A percentile compares a stretch with the other conserved stretches of the same genome.
phyloP scores from a whole-genome alignment of 306 rosid genomes.

The Dicorynia guianensis region DNA sequence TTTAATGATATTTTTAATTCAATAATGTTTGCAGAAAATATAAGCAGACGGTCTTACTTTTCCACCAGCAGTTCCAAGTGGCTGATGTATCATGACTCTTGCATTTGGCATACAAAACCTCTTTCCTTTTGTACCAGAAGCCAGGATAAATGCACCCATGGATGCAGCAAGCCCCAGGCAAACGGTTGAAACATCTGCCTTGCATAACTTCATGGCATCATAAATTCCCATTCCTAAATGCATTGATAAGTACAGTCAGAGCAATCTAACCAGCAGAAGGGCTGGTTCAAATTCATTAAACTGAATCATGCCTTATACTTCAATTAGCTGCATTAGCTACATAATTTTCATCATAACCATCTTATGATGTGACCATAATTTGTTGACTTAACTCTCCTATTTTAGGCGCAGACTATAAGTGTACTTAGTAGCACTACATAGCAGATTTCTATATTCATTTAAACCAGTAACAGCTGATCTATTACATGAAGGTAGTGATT shows the following conservation, averaged over 20 bases:
- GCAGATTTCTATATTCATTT: not conserved
- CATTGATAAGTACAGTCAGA: constrained; percentile 36
- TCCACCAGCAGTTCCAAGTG: constrained; percentile 86
- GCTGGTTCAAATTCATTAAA: constrained; percentile 25
- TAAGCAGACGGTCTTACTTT: constrained; percentile 57
- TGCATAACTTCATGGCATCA: constrained; percentile 96
- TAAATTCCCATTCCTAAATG: constrained; percentile 93
- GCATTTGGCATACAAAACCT: constrained; percentile 97
- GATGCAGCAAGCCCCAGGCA: constrained; percentile 98
- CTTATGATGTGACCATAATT: not conserved
- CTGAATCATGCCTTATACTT: not conserved
- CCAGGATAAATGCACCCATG: constrained; percentile 97
- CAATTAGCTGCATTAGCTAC: not conserved
- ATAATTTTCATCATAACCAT: not conserved
- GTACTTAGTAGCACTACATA: not conserved
- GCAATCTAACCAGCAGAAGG: constrained; percentile 30
- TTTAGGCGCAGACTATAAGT: not conserved
- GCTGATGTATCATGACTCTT: constrained; percentile 97
- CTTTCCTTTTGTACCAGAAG: constrained; percentile 90
- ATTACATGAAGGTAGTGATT: no score
- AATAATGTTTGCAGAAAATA: constrained; percentile 9
- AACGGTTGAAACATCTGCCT: constrained; percentile 93
- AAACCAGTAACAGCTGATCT: not conserved
- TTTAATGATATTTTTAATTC: constrained; percentile 14
- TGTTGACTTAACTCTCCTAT: not conserved